Evolutionary conservation across 805 yeast genomes (phyloP).

Genomic region (Wickerhamiella musiphila): DNA sequence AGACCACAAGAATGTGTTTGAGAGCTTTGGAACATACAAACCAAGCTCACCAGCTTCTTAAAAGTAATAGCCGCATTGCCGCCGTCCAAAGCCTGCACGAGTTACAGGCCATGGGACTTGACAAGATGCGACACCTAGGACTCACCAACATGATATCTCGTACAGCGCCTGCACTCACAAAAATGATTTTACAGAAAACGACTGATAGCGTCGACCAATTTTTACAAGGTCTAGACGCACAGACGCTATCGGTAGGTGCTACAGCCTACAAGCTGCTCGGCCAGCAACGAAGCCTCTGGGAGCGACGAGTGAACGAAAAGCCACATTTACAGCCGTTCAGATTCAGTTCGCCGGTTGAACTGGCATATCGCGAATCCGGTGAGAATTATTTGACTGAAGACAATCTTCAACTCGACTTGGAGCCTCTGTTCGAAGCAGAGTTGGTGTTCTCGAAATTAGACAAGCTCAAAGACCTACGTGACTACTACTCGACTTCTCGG

Average conservation of each 20-base stretch:
- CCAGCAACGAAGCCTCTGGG: slow-evolving; percentile 45
- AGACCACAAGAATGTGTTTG: slow-evolving; percentile 52
- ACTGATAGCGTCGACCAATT: slow-evolving; percentile 44
- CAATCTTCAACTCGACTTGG: slow-evolving; percentile 35
- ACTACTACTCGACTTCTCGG: slow-evolving; percentile 48
- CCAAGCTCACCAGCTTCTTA: slow-evolving; percentile 65
- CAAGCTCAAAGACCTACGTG: slow-evolving; percentile 40
- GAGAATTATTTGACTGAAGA: slow-evolving; percentile 29
- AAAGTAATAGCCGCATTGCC: slow-evolving; percentile 58
- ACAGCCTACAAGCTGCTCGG: slow-evolving; percentile 36
- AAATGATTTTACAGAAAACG: slow-evolving; percentile 58
- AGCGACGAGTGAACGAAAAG: slow-evolving; percentile 27
- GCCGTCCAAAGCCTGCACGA: slow-evolving; percentile 74
- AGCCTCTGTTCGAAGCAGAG: slow-evolving; percentile 68
- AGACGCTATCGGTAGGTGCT: slow-evolving; percentile 35
- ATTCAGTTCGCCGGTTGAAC: slow-evolving; percentile 75
- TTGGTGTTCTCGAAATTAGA: slow-evolving; percentile 64
- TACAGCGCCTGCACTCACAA: slow-evolving; percentile 60
- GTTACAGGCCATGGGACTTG: slow-evolving; percentile 47
- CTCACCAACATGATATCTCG: slow-evolving; percentile 57
- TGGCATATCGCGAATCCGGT: slow-evolving; percentile 47
- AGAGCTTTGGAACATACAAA: slow-evolving; percentile 76
- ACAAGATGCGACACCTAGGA: slow-evolving; percentile 47
- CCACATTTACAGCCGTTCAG: slow-evolving; percentile 36
- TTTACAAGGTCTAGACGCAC: slow-evolving; percentile 28